These are phyloP conservation scores for Gossypium lobatum DNA, from an alignment of 441 rosid genomes.

Conservation along the genomic window DNA sequence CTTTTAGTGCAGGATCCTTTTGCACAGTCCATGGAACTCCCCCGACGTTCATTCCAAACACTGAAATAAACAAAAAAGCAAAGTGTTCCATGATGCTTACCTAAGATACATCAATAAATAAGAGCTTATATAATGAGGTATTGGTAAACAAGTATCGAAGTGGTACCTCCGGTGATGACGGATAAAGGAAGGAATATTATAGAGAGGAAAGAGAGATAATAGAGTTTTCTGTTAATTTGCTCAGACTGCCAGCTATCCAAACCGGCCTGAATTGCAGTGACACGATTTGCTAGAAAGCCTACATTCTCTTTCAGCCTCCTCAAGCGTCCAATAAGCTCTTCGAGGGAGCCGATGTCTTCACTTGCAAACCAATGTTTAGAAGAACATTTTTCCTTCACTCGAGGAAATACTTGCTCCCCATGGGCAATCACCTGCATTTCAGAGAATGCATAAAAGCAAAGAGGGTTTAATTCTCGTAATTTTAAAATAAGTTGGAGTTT, in stretches of 20 bases:
- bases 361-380: slow-evolving; percentile 65
- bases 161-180: slow-evolving; percentile 83
- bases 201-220: slow-evolving; percentile 88
- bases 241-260: slow-evolving; percentile 93
- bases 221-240: slow-evolving; percentile 84
- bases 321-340: slow-evolving; percentile 75
- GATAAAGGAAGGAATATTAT: slow-evolving; percentile 87
- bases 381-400: slow-evolving; percentile 84
- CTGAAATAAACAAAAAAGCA: slow-evolving; percentile 26
- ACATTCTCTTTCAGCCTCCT: slow-evolving; percentile 90
- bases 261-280: slow-evolving; percentile 81
- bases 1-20: slow-evolving; percentile 40
- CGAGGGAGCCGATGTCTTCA: slow-evolving; percentile 60
- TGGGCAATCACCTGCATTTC: slow-evolving; percentile 73
- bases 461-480: neutral
- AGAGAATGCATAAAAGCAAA: neutral
- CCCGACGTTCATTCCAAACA: slow-evolving; percentile 96
- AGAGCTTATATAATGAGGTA: neutral
- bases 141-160: neutral
- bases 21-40: slow-evolving; percentile 98
- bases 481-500: neutral
- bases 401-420: slow-evolving; percentile 93
- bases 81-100: neutral
- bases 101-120: neutral
- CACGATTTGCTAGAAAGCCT: slow-evolving; percentile 88